Conservation (phyloP, 108 stramenopile species). For the Mediolabrus comicus region DNA sequence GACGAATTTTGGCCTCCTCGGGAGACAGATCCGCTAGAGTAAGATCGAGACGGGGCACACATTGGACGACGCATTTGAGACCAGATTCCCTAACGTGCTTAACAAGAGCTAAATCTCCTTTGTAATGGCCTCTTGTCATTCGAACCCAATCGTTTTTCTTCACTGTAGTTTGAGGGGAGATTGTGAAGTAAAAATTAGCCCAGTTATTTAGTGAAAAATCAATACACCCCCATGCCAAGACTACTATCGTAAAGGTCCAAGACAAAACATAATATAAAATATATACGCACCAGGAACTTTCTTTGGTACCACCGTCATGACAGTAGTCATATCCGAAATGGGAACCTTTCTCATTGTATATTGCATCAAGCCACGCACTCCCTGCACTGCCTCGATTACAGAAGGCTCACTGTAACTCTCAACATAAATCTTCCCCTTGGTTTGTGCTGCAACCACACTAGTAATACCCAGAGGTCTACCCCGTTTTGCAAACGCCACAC, state of each 20-base stretch:
- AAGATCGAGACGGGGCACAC: constrained; percentile 93
- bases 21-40: constrained; percentile 65
- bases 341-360: constrained; percentile 88
- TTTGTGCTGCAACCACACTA: constrained; percentile 84
- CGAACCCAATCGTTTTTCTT: constrained; percentile 96
- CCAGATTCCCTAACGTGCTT: constrained; percentile 88
- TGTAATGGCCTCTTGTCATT: constrained; percentile 91
- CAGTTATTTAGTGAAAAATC: too few species aligned
- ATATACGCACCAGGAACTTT: constrained; percentile 81
- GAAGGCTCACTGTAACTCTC: constrained; percentile 92
- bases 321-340: constrained; percentile 94
- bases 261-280: background rate
- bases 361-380: constrained; percentile 82
- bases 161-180: constrained; percentile 40
- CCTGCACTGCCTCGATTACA: constrained; percentile 88
- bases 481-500: constrained; percentile 75
- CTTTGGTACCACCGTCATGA: constrained; percentile 87
- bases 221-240: too few species aligned
- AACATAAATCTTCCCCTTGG: constrained; percentile 91
- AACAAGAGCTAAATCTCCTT: constrained; percentile 95
- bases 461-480: constrained; percentile 84
- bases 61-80: constrained; percentile 88
- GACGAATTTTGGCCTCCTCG: constrained; percentile 79
- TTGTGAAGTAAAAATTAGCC: background rate
- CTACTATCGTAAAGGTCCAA: too few species aligned